Conservation (phyloP, 345 rosid species). For the Dipteronia sinensis region DNA sequence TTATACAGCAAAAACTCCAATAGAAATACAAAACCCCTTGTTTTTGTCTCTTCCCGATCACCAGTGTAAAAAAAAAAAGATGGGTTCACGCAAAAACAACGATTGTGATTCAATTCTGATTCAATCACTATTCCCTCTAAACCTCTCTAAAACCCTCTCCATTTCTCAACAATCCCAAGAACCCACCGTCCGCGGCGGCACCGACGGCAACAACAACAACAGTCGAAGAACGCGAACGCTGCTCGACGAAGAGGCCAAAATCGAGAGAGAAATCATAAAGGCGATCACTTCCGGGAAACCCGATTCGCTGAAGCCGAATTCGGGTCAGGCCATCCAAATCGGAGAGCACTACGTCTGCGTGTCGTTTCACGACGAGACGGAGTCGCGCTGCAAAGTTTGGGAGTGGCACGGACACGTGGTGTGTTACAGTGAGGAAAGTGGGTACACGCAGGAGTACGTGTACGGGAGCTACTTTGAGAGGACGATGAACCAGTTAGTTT, state of each 20-base stretch:
- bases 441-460: conserved; percentile 20
- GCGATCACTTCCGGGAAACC: not conserved
- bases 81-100: conserved; percentile 10
- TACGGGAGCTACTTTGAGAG: conserved; percentile 22
- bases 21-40: not conserved
- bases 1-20: not conserved
- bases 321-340: conserved; percentile 16
- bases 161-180: conserved; percentile 1
- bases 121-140: conserved; percentile 1
- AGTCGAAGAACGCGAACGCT: not conserved
- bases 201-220: not conserved
- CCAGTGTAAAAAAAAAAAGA: not conserved
- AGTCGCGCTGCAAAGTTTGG: conserved; percentile 17
- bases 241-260: conserved; percentile 11
- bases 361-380: conserved; percentile 10
- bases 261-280: conserved; percentile 15
- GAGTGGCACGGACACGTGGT: conserved; percentile 25
- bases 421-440: not conserved
- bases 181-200: not conserved
- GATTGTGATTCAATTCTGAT: conserved; percentile 8
- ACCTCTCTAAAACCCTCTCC: not conserved
- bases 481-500: not conserved
- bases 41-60: not conserved
- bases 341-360: conserved; percentile 20
- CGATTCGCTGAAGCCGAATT: conserved; percentile 22